Base-by-base conservation (phyloP, 176 grass and related monocot genomes). In the Dendrocalamus sinicus region DNA sequence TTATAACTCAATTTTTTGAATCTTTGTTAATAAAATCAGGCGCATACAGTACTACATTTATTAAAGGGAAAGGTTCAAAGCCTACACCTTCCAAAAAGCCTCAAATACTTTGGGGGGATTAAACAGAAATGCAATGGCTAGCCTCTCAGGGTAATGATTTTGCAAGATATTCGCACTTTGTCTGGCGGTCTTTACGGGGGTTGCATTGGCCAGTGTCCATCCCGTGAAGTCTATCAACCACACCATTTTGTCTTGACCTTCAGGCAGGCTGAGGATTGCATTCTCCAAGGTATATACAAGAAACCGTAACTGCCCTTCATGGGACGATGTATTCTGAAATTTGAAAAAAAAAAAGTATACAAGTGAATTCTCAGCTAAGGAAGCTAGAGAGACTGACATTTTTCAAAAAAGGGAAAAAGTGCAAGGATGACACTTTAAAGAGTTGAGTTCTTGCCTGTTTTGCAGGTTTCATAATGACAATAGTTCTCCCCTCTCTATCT, bases 151-250 rank as follows among this genome's bases (percentile, higher is more conserved):
- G 52, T 98, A 98, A 61, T 98, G 93, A 81, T 87, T 95, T 87
- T 98, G 91, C 77, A 95, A 80, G 61, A 95, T 83, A 37, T 84
- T 92, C 16, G 79, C 17, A 17, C 59, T 73, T 73, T 98, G 93
- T 81, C 91, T 75, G 58, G 93, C 83, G 43, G 91, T 95, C 80
- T 89, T 98, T 51, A 98, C 89, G 19, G 93, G 91, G 46, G 79
- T 85, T 1, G 88, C 60, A 51, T 95, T 93, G 37, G 76, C 88
- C 39, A 94, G 73, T 72, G 96, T 95, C 93, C 96, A 95, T 85
- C 96, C 91, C 14, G 86, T 94, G 77, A 98, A 98, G 78, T 98
- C 93, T 87, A 98, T 89, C 77, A 98, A 70, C 91, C 90, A 95
- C 61, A 94, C 67, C 86, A 98, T 94, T 84, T 98, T 94, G 15